Conservation (phyloP, 192 early-diverging fungal genomes). For the Chytriomyces sp. region DNA sequence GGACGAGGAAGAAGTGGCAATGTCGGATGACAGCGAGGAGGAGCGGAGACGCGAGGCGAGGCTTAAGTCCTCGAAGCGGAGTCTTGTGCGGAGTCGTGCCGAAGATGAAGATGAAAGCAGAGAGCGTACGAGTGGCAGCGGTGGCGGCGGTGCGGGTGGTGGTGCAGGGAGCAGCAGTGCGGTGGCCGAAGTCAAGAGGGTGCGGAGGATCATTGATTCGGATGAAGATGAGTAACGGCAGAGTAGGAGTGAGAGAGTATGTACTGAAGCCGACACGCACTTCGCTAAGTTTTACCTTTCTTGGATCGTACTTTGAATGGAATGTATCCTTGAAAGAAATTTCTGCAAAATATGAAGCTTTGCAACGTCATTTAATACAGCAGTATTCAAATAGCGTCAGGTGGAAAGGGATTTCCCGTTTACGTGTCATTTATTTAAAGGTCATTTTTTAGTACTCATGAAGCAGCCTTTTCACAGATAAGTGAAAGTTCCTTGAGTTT, state of each 20-base stretch:
- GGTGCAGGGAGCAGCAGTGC: slow-evolving; percentile 16
- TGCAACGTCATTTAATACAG: too few relatives aligned
- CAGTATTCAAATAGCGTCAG: too few relatives aligned
- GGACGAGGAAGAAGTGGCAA: slow-evolving; percentile 32
- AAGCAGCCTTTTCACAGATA: slow-evolving; percentile 42
- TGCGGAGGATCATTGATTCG: too few relatives aligned
- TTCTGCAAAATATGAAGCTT: too few relatives aligned
- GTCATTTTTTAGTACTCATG: not conserved
- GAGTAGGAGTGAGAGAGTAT: too few relatives aligned
- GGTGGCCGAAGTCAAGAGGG: too few relatives aligned
- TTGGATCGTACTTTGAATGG: too few relatives aligned
- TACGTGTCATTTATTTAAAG: not conserved
- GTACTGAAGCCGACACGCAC: too few relatives aligned
- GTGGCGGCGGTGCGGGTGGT: not conserved
- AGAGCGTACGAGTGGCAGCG: not conserved
- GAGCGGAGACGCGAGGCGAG: slow-evolving; percentile 28
- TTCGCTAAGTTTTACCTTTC: too few relatives aligned
- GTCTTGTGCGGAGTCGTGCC: not conserved
- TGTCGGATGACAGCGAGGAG: slow-evolving; percentile 35
- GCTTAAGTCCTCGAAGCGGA: slow-evolving; percentile 12
- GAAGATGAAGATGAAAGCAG: not conserved
- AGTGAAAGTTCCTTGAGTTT: slow-evolving; percentile 55
- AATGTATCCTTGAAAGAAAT: too few relatives aligned
- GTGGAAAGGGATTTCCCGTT: not conserved
- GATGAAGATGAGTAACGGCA: slow-evolving; percentile 42